These are phyloP conservation scores for Talaromyces sp. DNA, from an alignment of 2,329 filamentous ascomycete species.

Conservation along the genomic window DNA sequence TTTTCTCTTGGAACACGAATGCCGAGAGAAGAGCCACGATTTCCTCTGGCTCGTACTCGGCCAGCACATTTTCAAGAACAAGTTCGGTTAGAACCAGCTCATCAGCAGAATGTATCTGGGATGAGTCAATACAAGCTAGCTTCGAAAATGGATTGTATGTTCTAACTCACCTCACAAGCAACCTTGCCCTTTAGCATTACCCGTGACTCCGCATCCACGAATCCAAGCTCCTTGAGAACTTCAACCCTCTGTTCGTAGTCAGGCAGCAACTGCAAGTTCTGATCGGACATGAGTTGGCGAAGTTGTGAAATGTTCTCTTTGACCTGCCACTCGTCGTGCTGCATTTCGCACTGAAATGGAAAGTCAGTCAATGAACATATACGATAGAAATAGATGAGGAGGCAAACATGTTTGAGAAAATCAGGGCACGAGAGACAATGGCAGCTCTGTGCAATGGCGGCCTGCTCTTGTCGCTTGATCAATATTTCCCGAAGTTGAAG, in stretches of 20 bases:
- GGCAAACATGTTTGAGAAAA: conserved; percentile 82
- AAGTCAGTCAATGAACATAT: conserved; percentile 23
- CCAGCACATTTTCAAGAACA: conserved; percentile 92
- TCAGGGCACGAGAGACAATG: conserved; percentile 67
- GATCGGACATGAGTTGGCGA: conserved; percentile 86
- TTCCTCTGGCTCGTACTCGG: conserved; percentile 91
- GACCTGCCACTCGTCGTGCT: conserved; percentile 94
- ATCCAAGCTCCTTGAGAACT: conserved; percentile 85
- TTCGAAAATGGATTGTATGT: neutral
- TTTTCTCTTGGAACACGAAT: conserved; percentile 98
- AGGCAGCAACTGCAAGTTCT: conserved; percentile 90
- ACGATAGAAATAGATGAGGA: neutral
- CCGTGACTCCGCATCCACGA: conserved; percentile 80
- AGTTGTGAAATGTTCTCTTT: conserved; percentile 88
- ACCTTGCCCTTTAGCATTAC: conserved; percentile 98
- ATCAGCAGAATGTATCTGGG: conserved; percentile 83
- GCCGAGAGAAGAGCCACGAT: conserved; percentile 90
- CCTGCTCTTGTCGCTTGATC: conserved; percentile 65
- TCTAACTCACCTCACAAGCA: conserved; percentile 68
- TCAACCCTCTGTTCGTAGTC: conserved; percentile 95
- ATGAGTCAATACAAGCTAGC: neutral
- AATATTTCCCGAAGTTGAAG: conserved; percentile 76
- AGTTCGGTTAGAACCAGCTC: conserved; percentile 94
- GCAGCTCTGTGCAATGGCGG: conserved; percentile 60
- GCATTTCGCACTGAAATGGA: conserved; percentile 73